Base-by-base conservation (phyloP, 176 grass and related monocot genomes). In the Phragmites australis region DNA sequence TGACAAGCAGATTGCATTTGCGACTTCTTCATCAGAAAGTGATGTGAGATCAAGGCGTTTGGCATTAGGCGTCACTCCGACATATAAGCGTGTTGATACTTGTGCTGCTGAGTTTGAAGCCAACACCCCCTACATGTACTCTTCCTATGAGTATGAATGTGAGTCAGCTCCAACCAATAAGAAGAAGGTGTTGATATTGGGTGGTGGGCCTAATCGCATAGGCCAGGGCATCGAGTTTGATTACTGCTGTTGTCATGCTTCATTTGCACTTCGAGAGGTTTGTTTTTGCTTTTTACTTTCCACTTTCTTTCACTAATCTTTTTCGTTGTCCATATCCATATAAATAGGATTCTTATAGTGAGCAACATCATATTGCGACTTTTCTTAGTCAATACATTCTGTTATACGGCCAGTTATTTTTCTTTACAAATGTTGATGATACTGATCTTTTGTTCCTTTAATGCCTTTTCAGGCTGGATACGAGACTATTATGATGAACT, bases 41-140 rank as follows among this genome's bases (percentile, higher is more conserved):
- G 88, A 99, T 55, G 96, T 99, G 48, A 93, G 96, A 78, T 70
- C 73, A 7, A 93, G 42, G 68, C 96, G 93, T 18, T 65, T 94
- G 25, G 88, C 78, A 27, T 78, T 99, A 77, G 87, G 93, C 37
- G 68, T 99, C 47, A 42, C 67, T 64, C 96, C 96, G 19, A 84
- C 90, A 88, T 99, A 95, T 73, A 99, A 99, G 82, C 93, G 96
- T 37, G 96, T 99, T 22, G 96, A 99, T 82, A 99, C 96, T 52
- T 99, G 96, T 86, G 96, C 96, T 63, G 96, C 96, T 82, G 96
- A 99, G 50, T 99, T 99, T 88, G 96, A 99, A 90, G 96, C 96
- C 21, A 92, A 95, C 58, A 99, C 96, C 34, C 96, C 96, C 25
- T 99, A 99, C 78, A 95, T 99, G 96, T 99, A 99, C 69, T 99